Evolutionary conservation across 2,329 filamentous ascomycete genomes (phyloP).

Genomic region (Cercospora canescens): DNA sequence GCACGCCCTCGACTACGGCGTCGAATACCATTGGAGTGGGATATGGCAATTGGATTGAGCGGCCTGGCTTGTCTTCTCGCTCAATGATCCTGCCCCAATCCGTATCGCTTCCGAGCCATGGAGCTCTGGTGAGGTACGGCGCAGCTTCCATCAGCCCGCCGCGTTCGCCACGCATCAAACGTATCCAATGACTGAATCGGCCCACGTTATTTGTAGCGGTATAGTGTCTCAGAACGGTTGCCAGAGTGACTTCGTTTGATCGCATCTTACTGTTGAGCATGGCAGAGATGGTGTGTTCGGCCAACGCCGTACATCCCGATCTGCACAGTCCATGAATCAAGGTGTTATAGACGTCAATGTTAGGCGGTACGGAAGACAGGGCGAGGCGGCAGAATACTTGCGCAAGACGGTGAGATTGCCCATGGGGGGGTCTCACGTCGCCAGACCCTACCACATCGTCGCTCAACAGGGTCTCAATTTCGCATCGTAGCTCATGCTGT

Average conservation of each 20-base stretch:
- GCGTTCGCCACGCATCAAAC: constrained; percentile 42
- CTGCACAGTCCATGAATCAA: constrained; percentile 65
- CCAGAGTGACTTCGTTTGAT: constrained; percentile 48
- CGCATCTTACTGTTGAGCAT: constrained; percentile 41
- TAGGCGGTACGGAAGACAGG: constrained; percentile 59
- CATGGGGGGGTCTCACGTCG: background rate
- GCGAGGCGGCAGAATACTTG: constrained; percentile 66
- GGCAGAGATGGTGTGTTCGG: constrained; percentile 34
- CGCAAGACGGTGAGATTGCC: constrained; percentile 28
- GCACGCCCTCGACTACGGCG: constrained; percentile 43
- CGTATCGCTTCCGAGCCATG: constrained; percentile 26
- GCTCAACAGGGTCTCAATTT: constrained; percentile 28
- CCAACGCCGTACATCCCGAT: constrained; percentile 26
- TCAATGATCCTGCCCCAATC: constrained; percentile 28
- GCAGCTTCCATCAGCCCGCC: constrained; percentile 40
- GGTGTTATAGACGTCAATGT: constrained; percentile 69
- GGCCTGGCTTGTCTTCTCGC: constrained; percentile 19
- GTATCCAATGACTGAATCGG: constrained; percentile 42
- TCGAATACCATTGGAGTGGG: constrained; percentile 47
- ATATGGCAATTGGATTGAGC: constrained; percentile 45
- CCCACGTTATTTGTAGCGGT: constrained; percentile 32
- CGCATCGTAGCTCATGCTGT: constrained; percentile 27
- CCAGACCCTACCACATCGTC: background rate
- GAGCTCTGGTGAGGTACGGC: background rate
- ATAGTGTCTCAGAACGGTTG: constrained; percentile 44